Evolutionary conservation across 1,139 yeast genomes (phyloP).

Genomic region (Blastobotrys illinoisensis): DNA sequence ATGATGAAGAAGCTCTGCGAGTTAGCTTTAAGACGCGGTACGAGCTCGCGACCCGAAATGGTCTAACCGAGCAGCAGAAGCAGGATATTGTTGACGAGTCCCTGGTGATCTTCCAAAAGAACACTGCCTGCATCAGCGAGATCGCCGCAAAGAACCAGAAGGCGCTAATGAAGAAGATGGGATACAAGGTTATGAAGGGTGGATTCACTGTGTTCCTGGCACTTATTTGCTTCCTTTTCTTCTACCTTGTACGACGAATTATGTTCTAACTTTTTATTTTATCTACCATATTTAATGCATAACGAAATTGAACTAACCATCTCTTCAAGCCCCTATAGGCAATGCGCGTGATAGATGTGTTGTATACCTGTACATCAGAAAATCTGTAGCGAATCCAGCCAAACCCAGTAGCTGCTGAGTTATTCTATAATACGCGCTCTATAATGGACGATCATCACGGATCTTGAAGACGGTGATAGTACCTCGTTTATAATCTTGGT

Average conservation of each 20-base stretch:
- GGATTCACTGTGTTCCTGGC: neutral
- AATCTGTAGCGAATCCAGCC: too few relatives aligned
- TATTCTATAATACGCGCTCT: too few relatives aligned
- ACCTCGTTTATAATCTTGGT: too few relatives aligned
- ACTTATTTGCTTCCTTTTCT: neutral
- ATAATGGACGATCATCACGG: too few relatives aligned
- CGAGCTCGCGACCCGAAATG: constrained; percentile 68
- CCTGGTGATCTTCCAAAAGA: constrained; percentile 58
- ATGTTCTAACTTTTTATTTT: neutral
- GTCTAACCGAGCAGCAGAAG: constrained; percentile 64
- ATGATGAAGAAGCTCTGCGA: constrained; percentile 62
- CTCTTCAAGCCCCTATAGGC: too few relatives aligned
- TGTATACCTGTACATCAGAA: too few relatives aligned
- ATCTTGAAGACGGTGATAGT: too few relatives aligned
- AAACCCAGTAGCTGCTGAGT: too few relatives aligned
- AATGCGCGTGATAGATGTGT: too few relatives aligned
- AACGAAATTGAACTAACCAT: neutral
- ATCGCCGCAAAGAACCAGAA: constrained; percentile 48
- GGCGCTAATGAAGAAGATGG: constrained; percentile 2
- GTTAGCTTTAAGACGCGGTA: constrained; percentile 65
- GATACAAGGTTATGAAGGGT: constrained; percentile 2
- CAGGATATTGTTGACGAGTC: constrained; percentile 65
- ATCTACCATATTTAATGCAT: neutral
- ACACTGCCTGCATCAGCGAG: constrained; percentile 55
- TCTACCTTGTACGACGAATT: constrained; percentile 1